Base-by-base conservation (phyloP, 139 green algal species). In the Tetradesmus lagerheimii region DNA sequence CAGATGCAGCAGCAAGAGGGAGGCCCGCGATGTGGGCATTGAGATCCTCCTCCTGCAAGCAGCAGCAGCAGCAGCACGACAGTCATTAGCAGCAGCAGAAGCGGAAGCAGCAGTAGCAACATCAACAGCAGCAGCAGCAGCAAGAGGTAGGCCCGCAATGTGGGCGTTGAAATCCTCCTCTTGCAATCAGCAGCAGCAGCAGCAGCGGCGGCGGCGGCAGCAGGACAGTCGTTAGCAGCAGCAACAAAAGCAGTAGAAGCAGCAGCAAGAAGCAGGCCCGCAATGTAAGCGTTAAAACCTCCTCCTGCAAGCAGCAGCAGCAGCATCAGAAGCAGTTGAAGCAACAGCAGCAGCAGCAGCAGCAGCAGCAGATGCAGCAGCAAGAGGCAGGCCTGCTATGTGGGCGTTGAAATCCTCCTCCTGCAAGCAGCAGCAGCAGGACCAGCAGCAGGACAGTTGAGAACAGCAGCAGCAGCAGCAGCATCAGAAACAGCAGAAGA, bases 381-480 rank as follows among this genome's bases (percentile, higher is more conserved):
- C 8, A 76, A 95, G 90, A 27, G 85, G 90, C 14, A 97, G 89
- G 8, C 94, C 95, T 71, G 92, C 92, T 0, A 88, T 91, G 79
- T 96, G 88, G 16, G 94, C 34, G 53, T 90, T 93, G 67, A 95
- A 93, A 87, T 95, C 93, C 87, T 95, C 93, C 86, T 95, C 93
- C 91, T 95, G 90, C 31, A 18, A 82, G 25, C 45, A 74, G 78
- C 11, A 41, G 39, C 43, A 83, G 20, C 47, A 39, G 12, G 12
- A 62, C 12, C 47, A 62, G 47, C 47, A 62, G 47, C 47, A 62
- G 47, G 12, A 62, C 12, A 14, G 20, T 38, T 66, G 16, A 38
- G 6, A 18, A 18, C 23, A 66, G 11, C 78, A 84, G 78, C 78
- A 84, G 20, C 15, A 29, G 92, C 90, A 0, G n/a, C n/a, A n/a